Evolutionary conservation across 2,329 filamentous ascomycete species (phyloP), one percentile per base, ranked within the genome.

Genomic region (Gremmenia infestans): DNA sequence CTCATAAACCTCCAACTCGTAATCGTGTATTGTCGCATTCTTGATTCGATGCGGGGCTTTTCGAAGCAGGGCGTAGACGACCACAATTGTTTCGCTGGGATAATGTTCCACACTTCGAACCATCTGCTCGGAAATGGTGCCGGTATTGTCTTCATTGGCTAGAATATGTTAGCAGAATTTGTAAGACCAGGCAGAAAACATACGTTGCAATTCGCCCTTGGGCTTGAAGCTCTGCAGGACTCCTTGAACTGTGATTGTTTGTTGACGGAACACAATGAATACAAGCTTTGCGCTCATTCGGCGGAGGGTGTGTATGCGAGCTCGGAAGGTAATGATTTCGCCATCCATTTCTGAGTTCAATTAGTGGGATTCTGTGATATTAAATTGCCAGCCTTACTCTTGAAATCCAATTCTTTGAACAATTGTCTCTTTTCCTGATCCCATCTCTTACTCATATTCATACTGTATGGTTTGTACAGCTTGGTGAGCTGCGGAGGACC

Each of bases 51-150:
- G 84, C 6, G 87, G 84, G 0, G 91, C 88, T 59, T 81, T 78
- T 67, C 91, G 88, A 4, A 96, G 73, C 1, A 81, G 81, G 56
- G 90, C 92, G 52, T 81, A 83, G 54, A 96, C 83, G 55, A 89
- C 82, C 5, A 96, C 84, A 50, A 96, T 81, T 7, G 85, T 88
- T 68, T 95, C 92, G 5, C 86, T 77, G 53, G 87, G 85, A 47
- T 96, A 77, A 68, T 90, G 89, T 72, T 95, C 89, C 2, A 89
- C 89, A 88, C 91, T 96, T 68, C 89, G 86, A 28, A 96, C 79
- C 80, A 96, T 93, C 65, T 88, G 81, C 56, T 84, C 79, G 1
- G 87, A 87, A 11, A 88, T 79, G 48, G 77, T 76, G 6, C 83
- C 81, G 11, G 59, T 55, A 81, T 60, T 59, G 39, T 61, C 56